Evolutionary conservation across 257 asterid species (phyloP).

Genomic region (Verbena officinalis): DNA sequence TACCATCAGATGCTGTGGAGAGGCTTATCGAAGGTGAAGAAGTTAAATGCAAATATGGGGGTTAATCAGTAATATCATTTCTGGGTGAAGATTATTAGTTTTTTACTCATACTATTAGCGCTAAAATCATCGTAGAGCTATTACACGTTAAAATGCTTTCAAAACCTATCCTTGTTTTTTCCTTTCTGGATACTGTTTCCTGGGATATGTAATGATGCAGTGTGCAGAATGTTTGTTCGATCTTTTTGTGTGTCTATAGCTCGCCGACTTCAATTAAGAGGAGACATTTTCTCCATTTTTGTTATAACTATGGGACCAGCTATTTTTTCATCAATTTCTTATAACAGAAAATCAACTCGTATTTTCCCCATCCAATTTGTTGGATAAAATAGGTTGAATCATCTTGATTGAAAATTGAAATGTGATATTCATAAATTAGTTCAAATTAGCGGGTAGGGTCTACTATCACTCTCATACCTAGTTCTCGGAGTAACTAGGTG

Average conservation of each 20-base stretch:
- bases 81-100: conserved; percentile 8
- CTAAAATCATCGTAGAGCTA: conserved; percentile 10
- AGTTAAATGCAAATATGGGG: conserved; percentile 51
- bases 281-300: too few species aligned
- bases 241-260: not conserved
- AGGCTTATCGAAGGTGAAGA: conserved; percentile 82
- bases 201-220: not conserved
- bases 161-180: not conserved
- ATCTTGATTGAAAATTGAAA: too few species aligned
- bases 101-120: conserved; percentile 1
- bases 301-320: too few species aligned
- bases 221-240: not conserved
- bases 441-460: too few species aligned
- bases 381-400: too few species aligned
- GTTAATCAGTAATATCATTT: conserved; percentile 24
- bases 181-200: not conserved
- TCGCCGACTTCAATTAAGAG: too few species aligned
- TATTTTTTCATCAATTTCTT: too few species aligned
- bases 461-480: too few species aligned
- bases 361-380: too few species aligned
- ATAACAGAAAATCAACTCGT: too few species aligned
- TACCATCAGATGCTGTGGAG: conserved; percentile 84
- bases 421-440: too few species aligned
- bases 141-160: conserved; percentile 1
- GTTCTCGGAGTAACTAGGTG: too few species aligned